phyloP scores from a whole-genome alignment of 2,329 filamentous ascomycete genomes.

The Pyricularia sp. region DNA sequence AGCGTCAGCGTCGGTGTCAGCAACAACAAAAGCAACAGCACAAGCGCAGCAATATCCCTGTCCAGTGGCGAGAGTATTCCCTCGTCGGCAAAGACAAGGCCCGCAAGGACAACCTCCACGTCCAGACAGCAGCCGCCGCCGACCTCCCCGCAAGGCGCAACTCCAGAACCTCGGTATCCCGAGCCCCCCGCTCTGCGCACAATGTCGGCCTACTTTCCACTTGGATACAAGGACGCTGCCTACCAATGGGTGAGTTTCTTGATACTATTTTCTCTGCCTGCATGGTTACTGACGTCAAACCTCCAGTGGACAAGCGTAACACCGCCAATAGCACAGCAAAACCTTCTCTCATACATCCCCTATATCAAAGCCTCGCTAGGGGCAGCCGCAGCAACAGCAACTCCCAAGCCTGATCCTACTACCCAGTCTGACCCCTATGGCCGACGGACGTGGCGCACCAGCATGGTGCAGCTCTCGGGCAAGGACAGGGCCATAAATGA shows the following conservation, averaged over 20 bases:
- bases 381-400: conserved; percentile 49
- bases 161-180: background rate
- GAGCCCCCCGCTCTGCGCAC: conserved; percentile 5
- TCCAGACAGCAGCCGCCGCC: conserved; percentile 13
- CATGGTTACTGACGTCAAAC: conserved; percentile 10
- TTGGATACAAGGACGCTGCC: conserved; percentile 86
- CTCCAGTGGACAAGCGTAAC: conserved; percentile 76
- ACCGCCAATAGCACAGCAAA: conserved; percentile 75
- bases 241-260: conserved; percentile 69
- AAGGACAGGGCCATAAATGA: conserved; percentile 87
- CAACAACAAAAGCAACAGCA: background rate
- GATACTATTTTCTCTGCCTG: background rate
- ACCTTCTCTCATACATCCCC: conserved; percentile 78
- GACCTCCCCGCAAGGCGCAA: conserved; percentile 14
- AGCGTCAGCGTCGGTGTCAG: background rate
- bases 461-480: conserved; percentile 74
- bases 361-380: conserved; percentile 45
- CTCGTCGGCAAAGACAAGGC: background rate
- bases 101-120: background rate
- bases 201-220: conserved; percentile 62
- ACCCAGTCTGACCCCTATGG: conserved; percentile 65
- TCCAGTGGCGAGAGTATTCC: background rate
- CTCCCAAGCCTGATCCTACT: conserved; percentile 10
- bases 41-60: background rate
- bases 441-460: conserved; percentile 75